phyloP scores from a whole-genome alignment of 306 rosid species.

The Pyrus betulifolia region DNA sequence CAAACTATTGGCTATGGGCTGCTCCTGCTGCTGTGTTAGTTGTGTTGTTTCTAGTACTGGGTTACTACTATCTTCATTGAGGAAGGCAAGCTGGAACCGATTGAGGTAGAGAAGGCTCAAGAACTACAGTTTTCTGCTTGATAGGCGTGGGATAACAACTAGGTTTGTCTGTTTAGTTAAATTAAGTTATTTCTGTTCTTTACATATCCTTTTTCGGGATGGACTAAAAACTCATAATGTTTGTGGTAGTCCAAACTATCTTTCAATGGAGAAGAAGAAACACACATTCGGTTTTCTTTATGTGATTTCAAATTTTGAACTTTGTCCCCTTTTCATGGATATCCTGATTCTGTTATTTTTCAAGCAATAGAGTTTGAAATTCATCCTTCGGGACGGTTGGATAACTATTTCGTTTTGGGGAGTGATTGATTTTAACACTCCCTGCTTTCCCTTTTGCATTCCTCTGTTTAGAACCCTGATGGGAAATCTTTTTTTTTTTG shows the following conservation, averaged over 20 bases:
- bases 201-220: slow-evolving; percentile 41
- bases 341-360: too few relatives aligned
- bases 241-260: slow-evolving; percentile 21
- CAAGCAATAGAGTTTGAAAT: too few relatives aligned
- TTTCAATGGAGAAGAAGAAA: background rate
- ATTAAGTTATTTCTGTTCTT: slow-evolving; percentile 42
- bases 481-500: too few relatives aligned
- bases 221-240: slow-evolving; percentile 38
- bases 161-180: slow-evolving; percentile 30
- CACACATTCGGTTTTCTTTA: too few relatives aligned
- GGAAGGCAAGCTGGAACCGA: slow-evolving; percentile 1
- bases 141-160: slow-evolving; percentile 7
- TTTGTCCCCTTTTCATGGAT: too few relatives aligned
- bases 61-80: background rate
- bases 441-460: too few relatives aligned
- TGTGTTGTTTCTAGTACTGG: background rate
- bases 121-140: slow-evolving; percentile 30
- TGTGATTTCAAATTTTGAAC: too few relatives aligned
- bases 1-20: slow-evolving; percentile 60
- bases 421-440: too few relatives aligned
- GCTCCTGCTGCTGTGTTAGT: slow-evolving; percentile 52
- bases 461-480: too few relatives aligned
- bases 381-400: too few relatives aligned
- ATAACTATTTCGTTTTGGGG: too few relatives aligned
- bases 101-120: slow-evolving; percentile 20